Percentiles rank a stretch among this genome's conserved stretches.
These are phyloP conservation scores for Yamadazyma tumulicola DNA, from an alignment of 805 yeast genomes.

Conservation along the genomic window DNA sequence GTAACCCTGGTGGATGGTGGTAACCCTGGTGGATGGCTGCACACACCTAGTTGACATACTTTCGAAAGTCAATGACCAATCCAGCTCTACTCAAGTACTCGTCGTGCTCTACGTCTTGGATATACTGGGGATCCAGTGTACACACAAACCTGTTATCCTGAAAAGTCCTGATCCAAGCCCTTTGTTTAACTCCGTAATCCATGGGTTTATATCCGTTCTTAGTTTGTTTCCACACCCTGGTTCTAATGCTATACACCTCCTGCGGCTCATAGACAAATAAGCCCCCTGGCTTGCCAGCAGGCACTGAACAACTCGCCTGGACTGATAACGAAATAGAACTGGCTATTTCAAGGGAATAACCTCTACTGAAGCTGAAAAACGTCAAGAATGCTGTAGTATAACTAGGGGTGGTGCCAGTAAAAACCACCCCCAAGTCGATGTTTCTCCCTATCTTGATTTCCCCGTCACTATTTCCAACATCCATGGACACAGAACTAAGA, in stretches of 20 bases:
- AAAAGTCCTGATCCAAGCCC: constrained; percentile 8
- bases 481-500: constrained; percentile 1
- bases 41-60: too few species aligned
- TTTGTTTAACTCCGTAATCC: constrained; percentile 7
- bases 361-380: constrained; percentile 1
- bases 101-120: constrained; percentile 1
- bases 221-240: constrained; percentile 10
- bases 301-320: constrained; percentile 11
- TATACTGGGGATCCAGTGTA: constrained; percentile 5
- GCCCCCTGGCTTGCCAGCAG: constrained; percentile 10
- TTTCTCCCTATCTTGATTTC: constrained; percentile 1
- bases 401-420: background rate
- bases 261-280: constrained; percentile 10
- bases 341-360: constrained; percentile 1
- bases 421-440: constrained; percentile 5
- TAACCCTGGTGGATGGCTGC: too few species aligned
- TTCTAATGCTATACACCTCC: constrained; percentile 1
- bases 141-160: constrained; percentile 5
- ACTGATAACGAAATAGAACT: constrained; percentile 2
- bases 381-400: background rate
- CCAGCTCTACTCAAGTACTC: background rate
- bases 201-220: too few species aligned
- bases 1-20: too few species aligned
- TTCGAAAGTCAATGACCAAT: constrained; percentile 1
- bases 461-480: constrained; percentile 3